A percentile compares a stretch with the other conserved stretches of the same genome.
These are phyloP conservation scores for Chenopodium album DNA, from an alignment of 148 eudicot species.

Conservation along the genomic window DNA sequence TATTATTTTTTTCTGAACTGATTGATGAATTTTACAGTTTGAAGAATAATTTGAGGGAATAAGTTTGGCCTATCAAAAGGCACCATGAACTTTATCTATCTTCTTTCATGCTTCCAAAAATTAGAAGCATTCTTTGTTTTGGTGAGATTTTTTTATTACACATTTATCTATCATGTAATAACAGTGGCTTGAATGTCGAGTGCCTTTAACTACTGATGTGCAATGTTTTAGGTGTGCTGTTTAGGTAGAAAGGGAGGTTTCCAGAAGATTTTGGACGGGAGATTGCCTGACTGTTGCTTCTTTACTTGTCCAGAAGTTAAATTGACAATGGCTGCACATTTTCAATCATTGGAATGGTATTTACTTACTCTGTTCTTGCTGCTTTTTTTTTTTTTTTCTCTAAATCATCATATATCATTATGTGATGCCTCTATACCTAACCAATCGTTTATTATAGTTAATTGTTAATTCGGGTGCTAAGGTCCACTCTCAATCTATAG, in stretches of 20 bases:
- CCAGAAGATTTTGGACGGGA: background rate
- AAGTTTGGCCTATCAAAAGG: background rate
- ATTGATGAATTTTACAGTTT: background rate
- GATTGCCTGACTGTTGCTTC: background rate
- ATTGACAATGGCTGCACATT: background rate
- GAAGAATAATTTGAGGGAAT: background rate
- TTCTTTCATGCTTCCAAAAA: background rate
- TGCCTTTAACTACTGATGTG: background rate
- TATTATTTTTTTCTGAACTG: background rate
- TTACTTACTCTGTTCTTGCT: background rate
- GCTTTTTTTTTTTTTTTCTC: background rate
- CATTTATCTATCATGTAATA: background rate
- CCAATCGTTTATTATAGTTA: background rate
- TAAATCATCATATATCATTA: background rate
- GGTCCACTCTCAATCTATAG: background rate
- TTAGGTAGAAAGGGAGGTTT: background rate
- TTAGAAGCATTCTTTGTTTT: background rate
- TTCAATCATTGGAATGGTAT: constrained; percentile 1
- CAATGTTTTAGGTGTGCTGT: background rate
- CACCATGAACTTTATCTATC: background rate
- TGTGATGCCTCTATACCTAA: background rate
- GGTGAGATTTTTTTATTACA: background rate
- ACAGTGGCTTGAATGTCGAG: background rate
- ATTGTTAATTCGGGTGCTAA: background rate
- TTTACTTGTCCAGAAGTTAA: background rate